Percentiles rank a stretch among this genome's conserved stretches.
Conservation (phyloP, 2,329 filamentous ascomycete species). For the Colletotrichum sp. region DNA sequence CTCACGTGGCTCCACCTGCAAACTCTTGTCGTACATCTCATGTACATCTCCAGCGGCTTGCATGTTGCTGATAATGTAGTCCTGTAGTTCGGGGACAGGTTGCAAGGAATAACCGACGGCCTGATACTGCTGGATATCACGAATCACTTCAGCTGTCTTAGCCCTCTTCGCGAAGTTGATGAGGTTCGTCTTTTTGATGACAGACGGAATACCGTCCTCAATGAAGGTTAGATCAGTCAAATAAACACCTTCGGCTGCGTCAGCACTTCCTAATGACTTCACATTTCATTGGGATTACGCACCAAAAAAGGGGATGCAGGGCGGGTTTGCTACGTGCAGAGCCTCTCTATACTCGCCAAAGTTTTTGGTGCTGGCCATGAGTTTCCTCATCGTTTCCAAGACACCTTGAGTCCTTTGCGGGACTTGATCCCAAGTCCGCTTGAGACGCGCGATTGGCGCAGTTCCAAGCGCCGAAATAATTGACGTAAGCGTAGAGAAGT, state of each 20-base stretch:
- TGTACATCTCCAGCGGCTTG: constrained; percentile 94
- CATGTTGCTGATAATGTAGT: constrained; percentile 97
- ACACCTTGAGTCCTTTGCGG: constrained; percentile 81
- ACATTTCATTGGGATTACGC: constrained; percentile 33
- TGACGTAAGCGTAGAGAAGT: constrained; percentile 95
- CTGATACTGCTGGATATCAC: constrained; percentile 98
- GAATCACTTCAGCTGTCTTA: constrained; percentile 97
- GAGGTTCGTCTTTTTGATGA: constrained; percentile 93
- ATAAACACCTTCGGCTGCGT: constrained; percentile 75
- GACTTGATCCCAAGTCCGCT: constrained; percentile 92
- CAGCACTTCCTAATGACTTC: background rate
- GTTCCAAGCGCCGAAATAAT: constrained; percentile 97
- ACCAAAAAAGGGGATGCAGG: constrained; percentile 99
- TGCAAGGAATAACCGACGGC: constrained; percentile 95
- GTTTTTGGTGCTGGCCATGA: constrained; percentile 98
- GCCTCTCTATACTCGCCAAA: constrained; percentile 96
- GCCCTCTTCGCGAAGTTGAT: constrained; percentile 99
- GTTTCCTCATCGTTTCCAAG: constrained; percentile 87
- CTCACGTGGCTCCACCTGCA: constrained; percentile 92
- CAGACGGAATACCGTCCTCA: constrained; percentile 94
- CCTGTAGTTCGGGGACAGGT: constrained; percentile 88
- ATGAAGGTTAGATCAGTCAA: constrained; percentile 98
- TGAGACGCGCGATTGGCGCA: constrained; percentile 91
- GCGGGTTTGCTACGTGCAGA: constrained; percentile 89
- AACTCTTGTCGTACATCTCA: constrained; percentile 98